Percentiles rank a stretch among this genome's conserved stretches.
These are phyloP conservation scores for Zygosaccharomyces pseudobailii DNA, from an alignment of 1,139 yeast species.

Conservation along the genomic window DNA sequence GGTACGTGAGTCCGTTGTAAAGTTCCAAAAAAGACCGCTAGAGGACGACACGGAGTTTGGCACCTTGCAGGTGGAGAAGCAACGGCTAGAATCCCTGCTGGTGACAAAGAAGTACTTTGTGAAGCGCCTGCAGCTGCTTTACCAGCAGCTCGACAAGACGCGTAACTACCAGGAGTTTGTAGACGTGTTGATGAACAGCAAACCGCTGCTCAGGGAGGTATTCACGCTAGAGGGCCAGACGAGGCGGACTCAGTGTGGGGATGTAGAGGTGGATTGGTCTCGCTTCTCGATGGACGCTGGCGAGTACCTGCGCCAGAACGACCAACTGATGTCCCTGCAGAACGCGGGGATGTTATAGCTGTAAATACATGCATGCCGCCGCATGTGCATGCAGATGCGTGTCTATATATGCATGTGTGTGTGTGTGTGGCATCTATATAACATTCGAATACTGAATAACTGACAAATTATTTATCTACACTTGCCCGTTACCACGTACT, in stretches of 20 bases:
- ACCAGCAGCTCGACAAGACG: slow-evolving; percentile 27
- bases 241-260: slow-evolving; percentile 37
- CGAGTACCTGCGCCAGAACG: slow-evolving; percentile 24
- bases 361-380: neutral
- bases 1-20: slow-evolving; percentile 13
- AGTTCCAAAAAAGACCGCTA: slow-evolving; percentile 25
- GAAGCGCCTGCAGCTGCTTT: slow-evolving; percentile 26
- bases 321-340: slow-evolving; percentile 18
- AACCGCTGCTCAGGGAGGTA: slow-evolving; percentile 25
- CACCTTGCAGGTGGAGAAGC: slow-evolving; percentile 22
- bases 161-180: slow-evolving; percentile 32
- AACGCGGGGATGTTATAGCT: slow-evolving; percentile 19
- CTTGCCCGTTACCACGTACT: neutral
- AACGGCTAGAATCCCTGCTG: slow-evolving; percentile 20
- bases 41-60: slow-evolving; percentile 23
- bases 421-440: no score
- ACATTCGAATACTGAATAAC: neutral
- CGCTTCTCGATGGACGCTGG: slow-evolving; percentile 28
- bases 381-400: no score
- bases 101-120: slow-evolving; percentile 20
- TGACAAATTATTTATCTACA: neutral
- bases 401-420: no score
- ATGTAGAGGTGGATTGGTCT: slow-evolving; percentile 44
- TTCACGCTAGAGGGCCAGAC: slow-evolving; percentile 27
- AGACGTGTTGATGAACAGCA: slow-evolving; percentile 26